Percentiles rank a stretch among this genome's conserved stretches.
Conservation (phyloP, 2,329 filamentous ascomycete species). For the Alternaria sp. region DNA sequence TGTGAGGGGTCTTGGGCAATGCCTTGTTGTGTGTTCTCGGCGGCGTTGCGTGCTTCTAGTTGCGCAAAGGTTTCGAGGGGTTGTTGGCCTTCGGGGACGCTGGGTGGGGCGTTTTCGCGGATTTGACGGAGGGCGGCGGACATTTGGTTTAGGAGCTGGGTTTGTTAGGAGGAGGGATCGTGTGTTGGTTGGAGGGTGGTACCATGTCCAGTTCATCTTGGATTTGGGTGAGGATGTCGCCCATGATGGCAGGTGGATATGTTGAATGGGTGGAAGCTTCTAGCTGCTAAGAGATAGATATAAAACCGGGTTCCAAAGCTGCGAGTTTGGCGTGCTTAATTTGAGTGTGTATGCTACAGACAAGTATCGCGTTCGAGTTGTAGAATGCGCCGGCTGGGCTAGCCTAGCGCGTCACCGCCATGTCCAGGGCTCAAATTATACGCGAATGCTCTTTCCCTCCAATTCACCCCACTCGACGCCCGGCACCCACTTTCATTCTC, state of each 20-base stretch:
- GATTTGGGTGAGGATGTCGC: constrained; percentile 79
- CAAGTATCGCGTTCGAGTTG: constrained; percentile 4
- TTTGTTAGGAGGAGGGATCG: not conserved
- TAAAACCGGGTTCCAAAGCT: no score
- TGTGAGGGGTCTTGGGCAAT: constrained; percentile 18
- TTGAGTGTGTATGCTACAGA: not conserved
- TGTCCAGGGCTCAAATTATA: constrained; percentile 17
- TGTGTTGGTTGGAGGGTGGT: constrained; percentile 15
- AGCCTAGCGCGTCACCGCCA: constrained; percentile 18
- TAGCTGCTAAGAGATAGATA: not conserved
- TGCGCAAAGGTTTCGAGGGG: constrained; percentile 41
- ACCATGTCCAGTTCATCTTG: constrained; percentile 87
- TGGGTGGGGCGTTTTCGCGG: constrained; percentile 50
- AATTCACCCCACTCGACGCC: constrained; percentile 1
- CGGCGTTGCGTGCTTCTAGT: constrained; percentile 34
- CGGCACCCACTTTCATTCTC: not conserved
- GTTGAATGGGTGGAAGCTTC: no score
- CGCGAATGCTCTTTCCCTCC: constrained; percentile 19
- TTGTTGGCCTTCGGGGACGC: constrained; percentile 53
- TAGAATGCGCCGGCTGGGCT: constrained; percentile 22
- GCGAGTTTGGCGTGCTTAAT: not conserved
- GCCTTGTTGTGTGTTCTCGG: constrained; percentile 24
- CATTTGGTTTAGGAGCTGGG: constrained; percentile 57
- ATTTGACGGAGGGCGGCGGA: constrained; percentile 54
- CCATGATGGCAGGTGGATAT: constrained; percentile 56